Conservation (phyloP, 495 filamentous ascomycete species). For the Astrocystis sublimbata region DNA sequence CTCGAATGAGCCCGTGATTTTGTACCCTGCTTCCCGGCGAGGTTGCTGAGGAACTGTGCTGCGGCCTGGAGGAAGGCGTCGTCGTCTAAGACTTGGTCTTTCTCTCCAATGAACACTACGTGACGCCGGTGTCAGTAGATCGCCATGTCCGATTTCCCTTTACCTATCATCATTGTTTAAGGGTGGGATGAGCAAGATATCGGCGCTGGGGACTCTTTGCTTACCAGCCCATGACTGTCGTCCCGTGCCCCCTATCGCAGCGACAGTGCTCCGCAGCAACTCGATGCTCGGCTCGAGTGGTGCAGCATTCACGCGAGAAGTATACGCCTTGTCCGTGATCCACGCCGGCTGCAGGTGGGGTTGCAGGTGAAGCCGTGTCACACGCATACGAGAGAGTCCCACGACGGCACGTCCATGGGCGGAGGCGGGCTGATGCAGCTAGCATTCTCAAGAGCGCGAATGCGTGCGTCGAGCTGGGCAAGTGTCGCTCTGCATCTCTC, state of each 20-base stretch:
- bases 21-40: slow-evolving; percentile 20
- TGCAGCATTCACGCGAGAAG: not conserved
- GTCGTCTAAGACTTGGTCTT: slow-evolving; percentile 13
- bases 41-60: slow-evolving; percentile 24
- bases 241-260: slow-evolving; percentile 11
- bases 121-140: too few relatives aligned
- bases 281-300: not conserved
- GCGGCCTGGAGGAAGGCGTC: slow-evolving; percentile 14
- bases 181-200: too few relatives aligned
- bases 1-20: slow-evolving; percentile 14
- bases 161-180: too few relatives aligned
- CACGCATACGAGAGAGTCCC: slow-evolving; percentile 31
- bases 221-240: slow-evolving; percentile 7
- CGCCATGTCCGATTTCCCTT: too few relatives aligned
- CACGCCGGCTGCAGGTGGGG: not conserved
- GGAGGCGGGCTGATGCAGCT: slow-evolving; percentile 22
- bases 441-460: slow-evolving; percentile 20
- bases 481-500: not conserved
- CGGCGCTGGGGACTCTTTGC: too few relatives aligned
- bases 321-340: not conserved
- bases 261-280: slow-evolving; percentile 18
- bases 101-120: not conserved
- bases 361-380: slow-evolving; percentile 23
- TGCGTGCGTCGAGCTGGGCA: slow-evolving; percentile 23
- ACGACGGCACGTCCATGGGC: slow-evolving; percentile 22